Conservation (phyloP, 1,284 basidiomycete species). For the Boletellus deceptivus region DNA sequence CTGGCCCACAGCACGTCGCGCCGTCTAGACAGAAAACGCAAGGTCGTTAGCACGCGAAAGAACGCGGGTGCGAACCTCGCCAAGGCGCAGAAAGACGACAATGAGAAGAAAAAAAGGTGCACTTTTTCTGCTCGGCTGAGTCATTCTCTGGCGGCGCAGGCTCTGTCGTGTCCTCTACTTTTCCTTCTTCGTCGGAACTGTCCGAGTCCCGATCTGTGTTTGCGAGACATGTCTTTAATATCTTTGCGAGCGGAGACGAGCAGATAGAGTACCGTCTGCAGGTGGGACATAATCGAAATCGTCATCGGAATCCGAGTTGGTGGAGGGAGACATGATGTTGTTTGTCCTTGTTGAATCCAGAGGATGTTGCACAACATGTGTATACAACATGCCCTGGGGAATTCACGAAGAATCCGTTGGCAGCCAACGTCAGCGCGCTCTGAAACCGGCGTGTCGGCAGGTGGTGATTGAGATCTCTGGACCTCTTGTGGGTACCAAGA, state of each 20-base stretch:
- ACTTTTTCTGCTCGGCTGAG: conserved; percentile 46
- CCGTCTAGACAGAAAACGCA: conserved; percentile 10
- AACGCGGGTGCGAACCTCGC: background rate
- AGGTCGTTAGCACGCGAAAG: conserved; percentile 1
- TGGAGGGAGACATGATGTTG: conserved; percentile 21
- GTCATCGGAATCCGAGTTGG: conserved; percentile 57
- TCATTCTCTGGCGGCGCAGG: conserved; percentile 29
- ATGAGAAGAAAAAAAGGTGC: conserved; percentile 5
- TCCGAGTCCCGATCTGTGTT: conserved; percentile 36
- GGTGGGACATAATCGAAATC: conserved; percentile 67
- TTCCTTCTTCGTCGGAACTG: conserved; percentile 37
- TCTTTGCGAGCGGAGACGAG: too few relatives aligned
- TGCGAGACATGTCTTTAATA: background rate
- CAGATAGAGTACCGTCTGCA: conserved; percentile 29
- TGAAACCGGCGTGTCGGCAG: too few relatives aligned
- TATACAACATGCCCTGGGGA: background rate
- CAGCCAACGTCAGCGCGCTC: too few relatives aligned
- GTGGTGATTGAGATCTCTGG: too few relatives aligned
- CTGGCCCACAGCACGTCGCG: conserved; percentile 57
- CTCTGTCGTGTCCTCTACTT: conserved; percentile 9
- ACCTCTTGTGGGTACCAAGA: too few relatives aligned
- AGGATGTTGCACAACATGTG: conserved; percentile 19
- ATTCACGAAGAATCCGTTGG: too few relatives aligned
- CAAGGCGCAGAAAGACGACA: background rate
- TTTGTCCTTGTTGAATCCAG: conserved; percentile 28